A percentile compares a stretch with the other conserved stretches of the same genome.
phyloP scores from a whole-genome alignment of 2,329 filamentous ascomycete genomes.

The Exserohilum turcica region DNA sequence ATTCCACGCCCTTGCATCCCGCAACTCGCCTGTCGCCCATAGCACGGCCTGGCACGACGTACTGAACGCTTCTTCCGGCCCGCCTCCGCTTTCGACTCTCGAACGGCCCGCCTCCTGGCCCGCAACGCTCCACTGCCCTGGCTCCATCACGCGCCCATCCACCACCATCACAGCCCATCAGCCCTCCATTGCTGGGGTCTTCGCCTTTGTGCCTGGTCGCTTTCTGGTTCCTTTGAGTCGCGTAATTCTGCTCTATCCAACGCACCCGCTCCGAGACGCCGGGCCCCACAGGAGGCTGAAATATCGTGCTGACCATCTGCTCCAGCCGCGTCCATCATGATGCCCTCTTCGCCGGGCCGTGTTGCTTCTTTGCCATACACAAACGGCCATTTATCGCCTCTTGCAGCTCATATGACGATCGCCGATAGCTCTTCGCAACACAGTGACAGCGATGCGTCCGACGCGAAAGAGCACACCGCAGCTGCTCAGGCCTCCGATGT shows the following conservation, averaged over 20 bases:
- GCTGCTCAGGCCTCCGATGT: slow-evolving; percentile 46
- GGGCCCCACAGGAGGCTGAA: slow-evolving; percentile 38
- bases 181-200: slow-evolving; percentile 41
- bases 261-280: slow-evolving; percentile 42
- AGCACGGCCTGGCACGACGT: slow-evolving; percentile 17
- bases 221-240: slow-evolving; percentile 51
- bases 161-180: slow-evolving; percentile 47
- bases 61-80: slow-evolving; percentile 19
- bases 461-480: slow-evolving; percentile 64
- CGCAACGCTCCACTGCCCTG: slow-evolving; percentile 28
- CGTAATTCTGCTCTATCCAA: slow-evolving; percentile 47
- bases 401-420: slow-evolving; percentile 54
- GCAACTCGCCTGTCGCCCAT: slow-evolving; percentile 24
- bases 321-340: slow-evolving; percentile 66
- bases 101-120: slow-evolving; percentile 28
- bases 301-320: slow-evolving; percentile 52
- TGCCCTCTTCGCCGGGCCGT: slow-evolving; percentile 66
- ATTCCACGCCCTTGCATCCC: slow-evolving; percentile 40
- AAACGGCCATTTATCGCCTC: slow-evolving; percentile 69
- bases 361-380: slow-evolving; percentile 66
- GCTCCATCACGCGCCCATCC: slow-evolving; percentile 41
- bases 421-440: slow-evolving; percentile 57
- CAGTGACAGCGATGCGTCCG: slow-evolving; percentile 78
- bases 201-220: slow-evolving; percentile 32
- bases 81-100: slow-evolving; percentile 18